Conservation (phyloP, 805 yeast species). For the Metschnikowia reukaufii region DNA sequence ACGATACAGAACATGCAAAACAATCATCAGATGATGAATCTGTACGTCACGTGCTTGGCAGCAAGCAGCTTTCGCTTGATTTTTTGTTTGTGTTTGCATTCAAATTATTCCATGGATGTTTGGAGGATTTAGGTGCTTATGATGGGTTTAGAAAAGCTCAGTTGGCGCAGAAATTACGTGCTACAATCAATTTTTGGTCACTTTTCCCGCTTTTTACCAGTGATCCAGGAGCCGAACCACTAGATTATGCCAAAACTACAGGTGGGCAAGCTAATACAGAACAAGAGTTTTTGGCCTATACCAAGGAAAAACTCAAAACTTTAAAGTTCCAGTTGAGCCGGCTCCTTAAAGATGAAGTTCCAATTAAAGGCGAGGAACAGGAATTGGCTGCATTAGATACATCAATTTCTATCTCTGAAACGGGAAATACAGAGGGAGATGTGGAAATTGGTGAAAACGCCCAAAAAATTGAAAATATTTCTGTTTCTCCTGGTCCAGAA, state of each 20-base stretch:
- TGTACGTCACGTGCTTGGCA: constrained; percentile 51
- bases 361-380: constrained; percentile 25
- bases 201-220: constrained; percentile 40
- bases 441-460: background rate
- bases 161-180: constrained; percentile 54
- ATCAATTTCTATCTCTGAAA: background rate
- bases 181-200: constrained; percentile 54
- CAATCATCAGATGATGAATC: constrained; percentile 40
- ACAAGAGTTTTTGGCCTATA: constrained; percentile 51
- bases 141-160: constrained; percentile 39
- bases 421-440: no score
- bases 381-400: constrained; percentile 24
- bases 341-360: constrained; percentile 39
- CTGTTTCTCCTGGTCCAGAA: background rate
- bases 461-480: background rate
- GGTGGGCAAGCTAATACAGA: constrained; percentile 65
- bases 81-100: constrained; percentile 47
- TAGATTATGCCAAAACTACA: constrained; percentile 47
- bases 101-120: constrained; percentile 48
- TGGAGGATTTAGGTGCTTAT: constrained; percentile 43
- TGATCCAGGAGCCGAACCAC: constrained; percentile 20
- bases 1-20: constrained; percentile 65
- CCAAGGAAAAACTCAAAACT: constrained; percentile 52
- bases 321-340: constrained; percentile 40
- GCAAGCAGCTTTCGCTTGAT: constrained; percentile 49